Evolutionary conservation across 228 moss, liverwort and hornwort species (phyloP).

Genomic region (Sphagnum magellanicum): DNA sequence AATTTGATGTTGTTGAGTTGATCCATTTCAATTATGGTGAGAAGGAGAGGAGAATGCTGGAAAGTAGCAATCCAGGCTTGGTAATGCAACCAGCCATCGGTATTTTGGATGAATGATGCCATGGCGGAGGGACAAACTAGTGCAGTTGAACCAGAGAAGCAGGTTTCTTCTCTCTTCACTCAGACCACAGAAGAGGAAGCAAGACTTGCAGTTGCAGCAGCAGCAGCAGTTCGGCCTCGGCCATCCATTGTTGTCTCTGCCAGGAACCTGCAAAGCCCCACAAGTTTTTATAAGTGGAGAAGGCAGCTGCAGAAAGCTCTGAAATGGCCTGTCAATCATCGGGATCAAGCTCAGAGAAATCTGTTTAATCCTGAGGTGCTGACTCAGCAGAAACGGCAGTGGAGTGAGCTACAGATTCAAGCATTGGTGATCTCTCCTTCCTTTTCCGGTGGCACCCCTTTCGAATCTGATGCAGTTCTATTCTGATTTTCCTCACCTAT

Average conservation of each 20-base stretch:
- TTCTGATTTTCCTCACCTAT: too few relatives aligned
- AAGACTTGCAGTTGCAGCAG: slow-evolving; percentile 88
- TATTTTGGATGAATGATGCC: slow-evolving; percentile 76
- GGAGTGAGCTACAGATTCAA: slow-evolving; percentile 90
- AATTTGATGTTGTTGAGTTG: too few relatives aligned
- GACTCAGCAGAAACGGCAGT: slow-evolving; percentile 90
- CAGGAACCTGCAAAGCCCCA: slow-evolving; percentile 54
- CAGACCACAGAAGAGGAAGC: slow-evolving; percentile 97
- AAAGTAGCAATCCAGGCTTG: too few relatives aligned
- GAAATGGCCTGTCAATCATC: slow-evolving; percentile 69
- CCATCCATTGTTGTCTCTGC: slow-evolving; percentile 94
- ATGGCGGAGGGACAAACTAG: slow-evolving; percentile 77
- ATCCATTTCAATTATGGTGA: too few relatives aligned
- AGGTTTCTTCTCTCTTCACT: slow-evolving; percentile 44
- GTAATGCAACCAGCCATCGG: neutral
- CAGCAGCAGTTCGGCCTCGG: slow-evolving; percentile 87
- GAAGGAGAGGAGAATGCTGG: too few relatives aligned
- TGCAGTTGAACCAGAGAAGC: slow-evolving; percentile 38
- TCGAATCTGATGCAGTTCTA: too few relatives aligned
- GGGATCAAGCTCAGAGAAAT: slow-evolving; percentile 72
- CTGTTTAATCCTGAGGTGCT: slow-evolving; percentile 87
- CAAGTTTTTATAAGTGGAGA: slow-evolving; percentile 68
- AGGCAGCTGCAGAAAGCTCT: slow-evolving; percentile 76
- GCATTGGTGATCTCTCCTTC: slow-evolving; percentile 54
- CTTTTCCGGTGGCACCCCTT: too few relatives aligned